Percentiles rank a stretch among this genome's conserved stretches.
Conservation (phyloP, 352 stramenopile species). For the Globisporangium heterothallicum region DNA sequence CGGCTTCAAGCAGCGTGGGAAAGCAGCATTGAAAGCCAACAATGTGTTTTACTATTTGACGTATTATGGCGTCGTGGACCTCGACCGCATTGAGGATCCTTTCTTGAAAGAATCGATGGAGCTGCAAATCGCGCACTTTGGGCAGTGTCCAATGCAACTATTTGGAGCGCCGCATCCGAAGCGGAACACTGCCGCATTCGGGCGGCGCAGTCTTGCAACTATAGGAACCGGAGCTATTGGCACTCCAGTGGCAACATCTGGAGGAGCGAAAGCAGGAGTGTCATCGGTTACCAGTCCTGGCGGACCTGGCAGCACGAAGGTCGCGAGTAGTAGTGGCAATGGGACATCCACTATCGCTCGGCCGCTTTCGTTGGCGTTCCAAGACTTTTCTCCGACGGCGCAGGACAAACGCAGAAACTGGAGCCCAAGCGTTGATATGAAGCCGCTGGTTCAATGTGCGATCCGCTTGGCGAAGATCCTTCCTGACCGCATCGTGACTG, state of each 20-base stretch:
- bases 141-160: constrained; percentile 96
- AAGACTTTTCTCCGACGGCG: constrained; percentile 39
- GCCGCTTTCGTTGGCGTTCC: constrained; percentile 60
- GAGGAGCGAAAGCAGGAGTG: neutral
- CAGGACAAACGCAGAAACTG: constrained; percentile 57
- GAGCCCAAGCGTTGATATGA: constrained; percentile 54
- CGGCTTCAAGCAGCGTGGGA: constrained; percentile 96
- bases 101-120: constrained; percentile 92
- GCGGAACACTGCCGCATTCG: constrained; percentile 31
- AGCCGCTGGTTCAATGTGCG: constrained; percentile 46
- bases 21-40: constrained; percentile 89
- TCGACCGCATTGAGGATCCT: constrained; percentile 95
- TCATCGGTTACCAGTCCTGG: constrained; percentile 13
- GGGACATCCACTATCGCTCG: constrained; percentile 28
- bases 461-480: constrained; percentile 71
- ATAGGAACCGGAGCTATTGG: constrained; percentile 8
- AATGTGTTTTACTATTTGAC: constrained; percentile 96
- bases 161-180: constrained; percentile 76
- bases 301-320: neutral
- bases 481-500: constrained; percentile 64
- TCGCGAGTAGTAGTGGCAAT: neutral
- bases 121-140: constrained; percentile 99
- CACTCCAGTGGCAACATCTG: neutral
- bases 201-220: constrained; percentile 11
- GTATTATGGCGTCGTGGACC: constrained; percentile 93